Conservation (phyloP, 768 basidiomycete species). For the Leccinum disarticulatum region DNA sequence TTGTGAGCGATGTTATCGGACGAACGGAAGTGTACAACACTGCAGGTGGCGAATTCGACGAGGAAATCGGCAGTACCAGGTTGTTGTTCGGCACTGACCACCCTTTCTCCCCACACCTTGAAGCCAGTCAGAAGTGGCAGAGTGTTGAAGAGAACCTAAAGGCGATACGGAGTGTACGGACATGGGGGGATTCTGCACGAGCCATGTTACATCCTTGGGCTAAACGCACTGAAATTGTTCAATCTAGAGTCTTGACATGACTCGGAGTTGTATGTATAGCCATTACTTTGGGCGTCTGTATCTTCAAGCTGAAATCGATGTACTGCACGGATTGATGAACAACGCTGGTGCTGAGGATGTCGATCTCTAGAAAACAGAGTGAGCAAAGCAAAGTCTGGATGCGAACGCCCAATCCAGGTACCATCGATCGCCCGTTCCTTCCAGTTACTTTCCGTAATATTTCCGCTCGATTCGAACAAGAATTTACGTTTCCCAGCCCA, state of each 20-base stretch:
- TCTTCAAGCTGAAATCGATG: constrained; percentile 96
- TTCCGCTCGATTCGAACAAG: constrained; percentile 91
- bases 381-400: background rate
- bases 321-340: constrained; percentile 93
- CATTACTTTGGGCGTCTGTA: constrained; percentile 61
- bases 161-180: constrained; percentile 52
- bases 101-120: constrained; percentile 87
- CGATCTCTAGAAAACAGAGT: constrained; percentile 65
- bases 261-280: background rate
- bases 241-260: constrained; percentile 37
- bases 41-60: constrained; percentile 32
- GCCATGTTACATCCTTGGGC: constrained; percentile 65
- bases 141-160: constrained; percentile 85
- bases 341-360: constrained; percentile 88
- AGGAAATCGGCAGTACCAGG: constrained; percentile 49
- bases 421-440: constrained; percentile 80
- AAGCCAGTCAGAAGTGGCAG: constrained; percentile 68
- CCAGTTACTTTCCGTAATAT: constrained; percentile 87
- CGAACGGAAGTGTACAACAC: constrained; percentile 53
- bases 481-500: constrained; percentile 85
- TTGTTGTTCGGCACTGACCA: constrained; percentile 88
- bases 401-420: constrained; percentile 34
- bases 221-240: constrained; percentile 75
- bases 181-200: constrained; percentile 47
- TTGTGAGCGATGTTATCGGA: constrained; percentile 68